Percentiles rank a stretch among this genome's conserved stretches.
These are phyloP conservation scores for Calonectria leucothoes DNA, from an alignment of 2,329 filamentous ascomycete genomes.

Conservation along the genomic window DNA sequence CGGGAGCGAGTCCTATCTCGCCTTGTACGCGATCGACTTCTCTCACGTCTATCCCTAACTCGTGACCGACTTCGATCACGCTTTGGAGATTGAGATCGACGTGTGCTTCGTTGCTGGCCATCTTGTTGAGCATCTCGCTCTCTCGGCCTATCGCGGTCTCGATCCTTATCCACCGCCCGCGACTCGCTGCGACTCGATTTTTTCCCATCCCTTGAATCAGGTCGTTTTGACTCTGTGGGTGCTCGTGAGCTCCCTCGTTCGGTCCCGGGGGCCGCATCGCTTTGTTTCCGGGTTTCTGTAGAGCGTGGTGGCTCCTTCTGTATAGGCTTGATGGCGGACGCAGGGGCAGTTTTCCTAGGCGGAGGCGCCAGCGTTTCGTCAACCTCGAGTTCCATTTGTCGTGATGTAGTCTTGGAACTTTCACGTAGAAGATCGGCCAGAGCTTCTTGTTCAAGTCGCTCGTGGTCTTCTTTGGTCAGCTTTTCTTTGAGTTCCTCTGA, in stretches of 20 bases:
- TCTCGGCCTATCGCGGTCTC: constrained; percentile 42
- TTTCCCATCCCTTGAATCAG: constrained; percentile 43
- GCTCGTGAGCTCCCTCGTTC: constrained; percentile 50
- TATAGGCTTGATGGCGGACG: constrained; percentile 70
- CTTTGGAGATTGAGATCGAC: constrained; percentile 53
- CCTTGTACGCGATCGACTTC: constrained; percentile 49
- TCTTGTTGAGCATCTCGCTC: constrained; percentile 45
- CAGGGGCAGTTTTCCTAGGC: constrained; percentile 62
- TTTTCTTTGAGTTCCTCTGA: constrained; percentile 63
- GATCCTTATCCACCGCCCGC: constrained; percentile 40
- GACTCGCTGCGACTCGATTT: constrained; percentile 49
- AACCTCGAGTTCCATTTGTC: constrained; percentile 66
- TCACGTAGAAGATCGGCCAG: constrained; percentile 70
- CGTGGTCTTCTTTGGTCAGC: constrained; percentile 68
- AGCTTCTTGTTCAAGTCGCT: constrained; percentile 68
- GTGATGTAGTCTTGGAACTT: constrained; percentile 61
- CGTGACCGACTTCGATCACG: constrained; percentile 50
- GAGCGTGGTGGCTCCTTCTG: constrained; percentile 57
- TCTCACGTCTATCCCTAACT: constrained; percentile 48
- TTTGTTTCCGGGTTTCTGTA: constrained; percentile 53
- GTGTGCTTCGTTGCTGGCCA: constrained; percentile 47
- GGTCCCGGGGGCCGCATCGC: constrained; percentile 45
- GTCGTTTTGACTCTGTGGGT: constrained; percentile 42
- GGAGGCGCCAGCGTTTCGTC: constrained; percentile 68
- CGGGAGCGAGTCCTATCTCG: constrained; percentile 56